These are phyloP conservation scores for Sergeia podlipaevii DNA, from an alignment of 208 protist genomes.

Conservation along the genomic window DNA sequence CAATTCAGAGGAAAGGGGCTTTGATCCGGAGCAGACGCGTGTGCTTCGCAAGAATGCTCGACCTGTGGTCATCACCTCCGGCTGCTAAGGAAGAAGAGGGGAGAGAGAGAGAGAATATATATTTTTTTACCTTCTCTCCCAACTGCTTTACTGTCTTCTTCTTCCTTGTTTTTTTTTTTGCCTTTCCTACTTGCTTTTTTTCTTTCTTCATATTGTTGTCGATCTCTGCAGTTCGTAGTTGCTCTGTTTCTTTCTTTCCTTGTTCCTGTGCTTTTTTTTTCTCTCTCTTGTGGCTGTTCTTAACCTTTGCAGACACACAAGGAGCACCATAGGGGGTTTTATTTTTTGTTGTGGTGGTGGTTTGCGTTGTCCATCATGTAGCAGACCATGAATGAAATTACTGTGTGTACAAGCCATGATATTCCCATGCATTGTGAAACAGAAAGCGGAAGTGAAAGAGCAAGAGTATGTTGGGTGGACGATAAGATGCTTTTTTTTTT, in stretches of 20 bases:
- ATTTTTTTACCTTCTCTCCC: slow-evolving; percentile 2
- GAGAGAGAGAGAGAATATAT: neutral
- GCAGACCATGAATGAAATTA: neutral
- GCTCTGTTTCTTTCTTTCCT: slow-evolving; percentile 2
- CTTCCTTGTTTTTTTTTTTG: slow-evolving; percentile 3
- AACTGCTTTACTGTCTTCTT: slow-evolving; percentile 2
- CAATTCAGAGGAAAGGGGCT: slow-evolving; percentile 75
- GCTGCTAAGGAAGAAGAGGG: slow-evolving; percentile 17
- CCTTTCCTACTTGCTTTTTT: neutral
- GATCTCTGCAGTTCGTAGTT: too few relatives aligned
- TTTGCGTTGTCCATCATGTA: too few relatives aligned
- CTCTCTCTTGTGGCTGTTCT: slow-evolving; percentile 2
- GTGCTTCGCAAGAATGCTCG: slow-evolving; percentile 63
- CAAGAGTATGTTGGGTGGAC: too few relatives aligned
- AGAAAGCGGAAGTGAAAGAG: too few relatives aligned
- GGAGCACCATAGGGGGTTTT: too few relatives aligned
- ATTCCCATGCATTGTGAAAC: too few relatives aligned
- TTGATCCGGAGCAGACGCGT: slow-evolving; percentile 83
- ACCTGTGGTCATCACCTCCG: slow-evolving; percentile 26
- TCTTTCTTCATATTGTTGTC: slow-evolving; percentile 7
- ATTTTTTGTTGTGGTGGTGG: too few relatives aligned
- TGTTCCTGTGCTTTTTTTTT: slow-evolving; percentile 1
- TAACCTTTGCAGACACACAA: neutral
- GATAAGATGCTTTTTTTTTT: too few relatives aligned
- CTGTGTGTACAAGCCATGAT: too few relatives aligned